Evolutionary conservation across 2,329 filamentous ascomycete species (phyloP).

Genomic region (Stagonosporopsis cucurbitacearum): DNA sequence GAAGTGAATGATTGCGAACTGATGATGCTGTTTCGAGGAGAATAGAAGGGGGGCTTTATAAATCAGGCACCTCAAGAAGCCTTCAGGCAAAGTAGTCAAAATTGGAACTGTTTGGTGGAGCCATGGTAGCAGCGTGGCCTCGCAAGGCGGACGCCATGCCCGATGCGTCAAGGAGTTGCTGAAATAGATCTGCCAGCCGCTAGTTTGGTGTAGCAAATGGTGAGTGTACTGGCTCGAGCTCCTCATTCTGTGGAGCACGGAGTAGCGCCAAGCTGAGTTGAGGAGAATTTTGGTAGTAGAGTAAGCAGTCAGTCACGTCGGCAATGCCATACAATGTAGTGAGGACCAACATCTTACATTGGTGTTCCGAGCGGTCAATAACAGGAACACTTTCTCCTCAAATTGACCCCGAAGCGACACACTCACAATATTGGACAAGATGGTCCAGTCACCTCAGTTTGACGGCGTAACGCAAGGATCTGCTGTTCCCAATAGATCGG

Average conservation of each 20-base stretch:
- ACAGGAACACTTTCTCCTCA: not conserved
- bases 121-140: slow-evolving; percentile 14
- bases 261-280: slow-evolving; percentile 19
- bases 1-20: slow-evolving; percentile 22
- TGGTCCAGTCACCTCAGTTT: slow-evolving; percentile 1
- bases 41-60: slow-evolving; percentile 30
- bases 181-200: slow-evolving; percentile 23
- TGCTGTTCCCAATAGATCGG: slow-evolving; percentile 8
- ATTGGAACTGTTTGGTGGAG: slow-evolving; percentile 13
- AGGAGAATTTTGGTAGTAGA: slow-evolving; percentile 23
- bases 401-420: not conserved
- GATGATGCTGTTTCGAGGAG: slow-evolving; percentile 14
- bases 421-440: not conserved
- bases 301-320: slow-evolving; percentile 20
- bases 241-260: slow-evolving; percentile 19
- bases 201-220: slow-evolving; percentile 26
- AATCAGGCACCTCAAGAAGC: slow-evolving; percentile 4
- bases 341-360: too few species aligned
- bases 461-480: not conserved
- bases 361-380: too few species aligned
- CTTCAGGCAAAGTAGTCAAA: slow-evolving; percentile 25
- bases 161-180: slow-evolving; percentile 13
- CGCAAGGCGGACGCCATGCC: slow-evolving; percentile 18
- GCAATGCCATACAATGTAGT: slow-evolving; percentile 9
- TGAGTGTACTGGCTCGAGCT: slow-evolving; percentile 25